These are phyloP conservation scores for Nitzschia sp. DNA, from an alignment of 108 stramenopile species.

Conservation along the genomic window DNA sequence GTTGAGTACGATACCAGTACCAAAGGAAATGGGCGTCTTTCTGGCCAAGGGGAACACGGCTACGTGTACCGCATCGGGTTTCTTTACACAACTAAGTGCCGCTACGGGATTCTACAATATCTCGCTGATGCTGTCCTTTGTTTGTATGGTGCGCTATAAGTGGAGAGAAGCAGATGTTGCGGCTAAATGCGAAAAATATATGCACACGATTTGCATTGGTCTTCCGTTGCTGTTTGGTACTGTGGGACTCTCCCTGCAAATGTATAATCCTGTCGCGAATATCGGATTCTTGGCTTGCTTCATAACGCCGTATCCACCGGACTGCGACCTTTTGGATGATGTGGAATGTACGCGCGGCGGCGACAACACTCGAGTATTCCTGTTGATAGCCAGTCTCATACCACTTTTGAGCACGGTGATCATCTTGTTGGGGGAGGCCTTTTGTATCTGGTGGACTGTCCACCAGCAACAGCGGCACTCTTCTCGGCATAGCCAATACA, in stretches of 20 bases:
- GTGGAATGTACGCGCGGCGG: background rate
- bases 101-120: background rate
- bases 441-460: background rate
- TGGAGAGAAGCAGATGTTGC: background rate
- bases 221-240: background rate
- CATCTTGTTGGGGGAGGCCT: background rate
- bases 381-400: background rate
- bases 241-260: background rate
- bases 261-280: background rate
- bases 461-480: background rate
- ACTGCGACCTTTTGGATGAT: background rate
- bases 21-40: background rate
- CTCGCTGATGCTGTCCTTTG: background rate
- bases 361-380: background rate
- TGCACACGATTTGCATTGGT: background rate
- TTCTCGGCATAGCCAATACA: background rate
- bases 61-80: background rate
- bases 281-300: background rate
- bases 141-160: background rate
- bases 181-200: background rate
- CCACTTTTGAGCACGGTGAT: background rate
- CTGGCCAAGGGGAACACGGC: background rate
- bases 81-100: background rate
- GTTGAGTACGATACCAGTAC: background rate
- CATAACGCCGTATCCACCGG: background rate